Conservation (phyloP, 805 yeast genomes). For the Komagataella populi region DNA sequence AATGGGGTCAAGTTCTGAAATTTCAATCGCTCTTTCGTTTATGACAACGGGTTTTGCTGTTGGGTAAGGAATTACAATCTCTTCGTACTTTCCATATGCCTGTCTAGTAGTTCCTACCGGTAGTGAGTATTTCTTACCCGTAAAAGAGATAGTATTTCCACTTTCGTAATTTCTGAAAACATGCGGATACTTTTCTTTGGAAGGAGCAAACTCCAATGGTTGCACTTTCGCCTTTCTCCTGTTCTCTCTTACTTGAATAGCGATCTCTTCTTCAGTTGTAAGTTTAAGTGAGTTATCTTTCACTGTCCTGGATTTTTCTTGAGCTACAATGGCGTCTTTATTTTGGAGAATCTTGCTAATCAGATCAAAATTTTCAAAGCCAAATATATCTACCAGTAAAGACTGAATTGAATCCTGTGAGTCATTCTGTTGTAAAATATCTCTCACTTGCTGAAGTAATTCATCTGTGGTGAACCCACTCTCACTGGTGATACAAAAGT, state of each 20-base stretch:
- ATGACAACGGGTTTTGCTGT: slow-evolving; percentile 27
- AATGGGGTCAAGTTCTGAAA: slow-evolving; percentile 55
- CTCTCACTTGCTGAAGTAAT: slow-evolving; percentile 13
- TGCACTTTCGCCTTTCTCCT: slow-evolving; percentile 33
- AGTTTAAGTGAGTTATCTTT: slow-evolving; percentile 10
- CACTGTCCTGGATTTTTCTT: slow-evolving; percentile 1
- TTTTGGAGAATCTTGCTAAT: slow-evolving; percentile 48
- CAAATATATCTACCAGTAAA: slow-evolving; percentile 63
- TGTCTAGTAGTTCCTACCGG: slow-evolving; percentile 72
- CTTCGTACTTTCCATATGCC: slow-evolving; percentile 55
- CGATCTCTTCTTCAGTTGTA: slow-evolving; percentile 42
- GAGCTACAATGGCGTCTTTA: slow-evolving; percentile 17
- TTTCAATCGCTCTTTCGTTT: slow-evolving; percentile 36
- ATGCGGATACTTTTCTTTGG: slow-evolving; percentile 61
- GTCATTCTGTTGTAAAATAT: slow-evolving; percentile 1
- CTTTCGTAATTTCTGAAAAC: slow-evolving; percentile 59
- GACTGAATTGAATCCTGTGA: slow-evolving; percentile 57
- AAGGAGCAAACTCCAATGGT: slow-evolving; percentile 29
- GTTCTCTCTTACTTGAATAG: slow-evolving; percentile 36
- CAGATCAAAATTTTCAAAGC: slow-evolving; percentile 75
- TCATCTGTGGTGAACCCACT: slow-evolving; percentile 19
- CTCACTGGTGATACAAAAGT: slow-evolving; percentile 19
- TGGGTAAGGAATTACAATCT: slow-evolving; percentile 71
- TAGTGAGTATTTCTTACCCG: slow-evolving; percentile 68
- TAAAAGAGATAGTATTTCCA: slow-evolving; percentile 56